Conservation (phyloP, 108 stramenopile genomes). For the Pseudonitzschia multistriata region DNA sequence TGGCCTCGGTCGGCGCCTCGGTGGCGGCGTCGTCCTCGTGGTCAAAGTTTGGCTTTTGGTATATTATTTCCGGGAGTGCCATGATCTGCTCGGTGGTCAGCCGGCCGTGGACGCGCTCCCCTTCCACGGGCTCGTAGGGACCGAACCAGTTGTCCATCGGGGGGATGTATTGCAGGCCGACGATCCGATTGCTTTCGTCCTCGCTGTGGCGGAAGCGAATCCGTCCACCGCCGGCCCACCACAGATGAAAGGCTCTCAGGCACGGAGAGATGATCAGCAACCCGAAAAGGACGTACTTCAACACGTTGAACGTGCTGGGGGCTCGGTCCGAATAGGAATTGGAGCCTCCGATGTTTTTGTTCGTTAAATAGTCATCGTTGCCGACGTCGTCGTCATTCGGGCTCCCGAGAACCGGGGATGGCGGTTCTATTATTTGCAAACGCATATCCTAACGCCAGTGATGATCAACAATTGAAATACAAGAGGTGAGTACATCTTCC, state of each 20-base stretch:
- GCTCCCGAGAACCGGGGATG: no score
- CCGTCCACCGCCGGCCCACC: slow-evolving; percentile 51
- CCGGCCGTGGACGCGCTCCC: slow-evolving; percentile 3
- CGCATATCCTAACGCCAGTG: no score
- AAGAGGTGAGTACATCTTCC: no score
- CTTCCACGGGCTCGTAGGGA: slow-evolving; percentile 11
- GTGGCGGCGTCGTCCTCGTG: neutral
- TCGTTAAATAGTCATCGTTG: no score
- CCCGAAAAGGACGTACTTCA: slow-evolving; percentile 47
- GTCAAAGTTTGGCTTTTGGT: slow-evolving; percentile 18
- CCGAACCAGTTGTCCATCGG: slow-evolving; percentile 42
- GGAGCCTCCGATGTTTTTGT: neutral
- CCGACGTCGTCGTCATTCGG: no score
- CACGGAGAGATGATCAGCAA: slow-evolving; percentile 52
- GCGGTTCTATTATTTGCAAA: no score
- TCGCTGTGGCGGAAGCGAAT: slow-evolving; percentile 47
- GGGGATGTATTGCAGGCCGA: slow-evolving; percentile 45
- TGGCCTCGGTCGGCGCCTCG: neutral
- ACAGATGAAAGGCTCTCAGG: slow-evolving; percentile 38
- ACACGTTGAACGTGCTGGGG: slow-evolving; percentile 29
- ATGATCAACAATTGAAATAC: no score
- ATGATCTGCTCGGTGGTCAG: slow-evolving; percentile 43
- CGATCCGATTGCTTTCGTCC: slow-evolving; percentile 20
- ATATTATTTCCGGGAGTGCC: slow-evolving; percentile 42
- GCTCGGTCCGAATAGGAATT: neutral